Evolutionary conservation across 129 eudicot species (phyloP), one percentile per base, ranked within the genome.

Genomic region (Flaveria brownii): DNA sequence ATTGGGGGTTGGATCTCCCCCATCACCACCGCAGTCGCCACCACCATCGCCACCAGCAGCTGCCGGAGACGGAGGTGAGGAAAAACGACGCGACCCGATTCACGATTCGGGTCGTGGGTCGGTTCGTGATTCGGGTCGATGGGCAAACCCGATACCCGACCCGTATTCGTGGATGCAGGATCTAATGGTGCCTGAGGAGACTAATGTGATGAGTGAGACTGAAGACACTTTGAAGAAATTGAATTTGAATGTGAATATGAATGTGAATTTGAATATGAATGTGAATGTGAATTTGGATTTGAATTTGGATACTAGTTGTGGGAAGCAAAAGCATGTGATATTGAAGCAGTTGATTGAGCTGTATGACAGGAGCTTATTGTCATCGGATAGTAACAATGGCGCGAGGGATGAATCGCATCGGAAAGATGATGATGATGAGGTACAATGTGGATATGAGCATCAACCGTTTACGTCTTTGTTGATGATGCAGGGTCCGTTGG

Each of bases 121-220:
- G 33, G 33, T 1, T n/a, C 47, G 11, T 2, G 54, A 5, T 33
- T 33, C 39, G 39, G 39, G 39, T n/a, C 47, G 77, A 76, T 56
- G 20, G 2, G 33, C 33, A 28, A 54, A 52, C 59, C 76, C 23
- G 76, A 42, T 47, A 10, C 20, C 43, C 17, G 70, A 81, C 54
- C 57, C 60, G 70, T 23, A 65, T 18, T 70, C 74, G 6, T 83
- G 81, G 84, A 61, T 80, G 73, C 86, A 75, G 51, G 97, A 88
- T 71, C 82, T 91, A 25, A 85, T 87, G 89, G 97, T 91, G 43
- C 97, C 96, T 17, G 74, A 17, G 65, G 87, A 70, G 54, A 59
- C 25, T 64, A 45, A 64, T 41, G 61, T 41, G 65, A 26, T 25
- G 8, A 39, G 4, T 55, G 5, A 71, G 41, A 68, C 22, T 17